Evolutionary conservation across 2,329 filamentous ascomycete species (phyloP), one percentile per base, ranked within the genome.

Genomic region (Raffaelea arxii): DNA sequence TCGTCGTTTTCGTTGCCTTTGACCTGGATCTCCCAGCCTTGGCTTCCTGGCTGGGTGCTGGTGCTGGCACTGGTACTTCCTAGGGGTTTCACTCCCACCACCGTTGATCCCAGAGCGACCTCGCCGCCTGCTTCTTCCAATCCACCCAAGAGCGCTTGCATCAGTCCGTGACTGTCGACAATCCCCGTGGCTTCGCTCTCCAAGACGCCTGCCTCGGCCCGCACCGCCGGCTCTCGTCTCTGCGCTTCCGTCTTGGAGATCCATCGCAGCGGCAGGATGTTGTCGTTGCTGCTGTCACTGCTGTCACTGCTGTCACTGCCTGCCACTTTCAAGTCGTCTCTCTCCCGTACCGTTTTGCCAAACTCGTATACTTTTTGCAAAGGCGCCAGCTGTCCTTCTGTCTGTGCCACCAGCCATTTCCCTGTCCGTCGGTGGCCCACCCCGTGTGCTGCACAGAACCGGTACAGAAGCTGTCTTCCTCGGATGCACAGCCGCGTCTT

Each of bases 341-440:
- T n/a, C n/a, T n/a, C n/a, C n/a, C n/a, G n/a, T 16, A 36, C 32
- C 7, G 32, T 10, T 6, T 16, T 6, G 60, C n/a, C 67, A 43
- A 74, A 66, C 10, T 59, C 59, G 51, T 75, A 65, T 19, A 84
- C 63, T 19, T 58, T 62, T 54, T 80, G 65, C 2, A 76, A 77
- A 39, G 78, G 78, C n/a, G 68, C 72, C 59, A 77, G 74, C 68
- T 97, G 86, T 41, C 66, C 67, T 2, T 72, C 71, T 44, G 80
- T 84, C 68, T 97, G 92, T 1, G 91, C 91, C 2, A 97, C 86
- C 57, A 97, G 85, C 90, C 91, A 96, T 69, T 96, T 97, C 49
- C 89, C 89, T 22, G 80, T 85, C 60, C 83, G 83, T 46, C 73
- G 73, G 65, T 92, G 77, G 0, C 79, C 78, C 43, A 98, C 84